Evolutionary conservation across 495 filamentous ascomycete species (phyloP), one percentile per base, ranked within the genome.

Genomic region (Penicillium steckii): DNA sequence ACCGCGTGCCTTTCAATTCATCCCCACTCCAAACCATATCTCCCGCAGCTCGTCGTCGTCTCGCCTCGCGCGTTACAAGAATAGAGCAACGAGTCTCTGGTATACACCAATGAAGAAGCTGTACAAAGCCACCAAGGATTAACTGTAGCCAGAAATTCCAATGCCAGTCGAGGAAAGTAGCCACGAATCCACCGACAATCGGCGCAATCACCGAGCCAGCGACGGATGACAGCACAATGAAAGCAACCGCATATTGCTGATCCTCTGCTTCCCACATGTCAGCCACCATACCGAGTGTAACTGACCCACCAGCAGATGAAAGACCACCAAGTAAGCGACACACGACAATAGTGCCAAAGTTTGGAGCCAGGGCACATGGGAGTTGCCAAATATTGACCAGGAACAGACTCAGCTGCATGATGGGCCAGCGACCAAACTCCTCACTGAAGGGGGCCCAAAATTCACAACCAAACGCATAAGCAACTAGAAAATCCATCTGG

Each of bases 131-230:
- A 23, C 89, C 88, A 25, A 92, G 81, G 41, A 91, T 87, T 30
- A 92, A 77, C 65, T 91, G 87, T 52, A 91, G 81, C 88, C 87
- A 91, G 59, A 90, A 87, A 44, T 77, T 82, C 90, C 90, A 94
- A 29, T 75, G 74, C 90, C 87, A 92, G 22, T 66, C 56, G 13
- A 86, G 69, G 62, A 78, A 81, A 1, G 75, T 72, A 48, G 88
- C 80, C 48, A 88, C 78, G 60, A 92, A 90, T 17, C 89, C 90
- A 51, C 90, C 90, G 21, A 94, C 76, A 21, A 95, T 80, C 0
- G 90, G 88, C 3, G 89, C 90, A 10, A 93, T 72, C 23, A 87
- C 79, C 0, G 88, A 88, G 13, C 88, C 88, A 37, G 80, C 80
- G n/a, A 91, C 87, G 0, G 86, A 90, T 2, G 86, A 88, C 54